phyloP scores from a whole-genome alignment of 805 yeast genomes.

The Cyberlindnera xylosilytica region DNA sequence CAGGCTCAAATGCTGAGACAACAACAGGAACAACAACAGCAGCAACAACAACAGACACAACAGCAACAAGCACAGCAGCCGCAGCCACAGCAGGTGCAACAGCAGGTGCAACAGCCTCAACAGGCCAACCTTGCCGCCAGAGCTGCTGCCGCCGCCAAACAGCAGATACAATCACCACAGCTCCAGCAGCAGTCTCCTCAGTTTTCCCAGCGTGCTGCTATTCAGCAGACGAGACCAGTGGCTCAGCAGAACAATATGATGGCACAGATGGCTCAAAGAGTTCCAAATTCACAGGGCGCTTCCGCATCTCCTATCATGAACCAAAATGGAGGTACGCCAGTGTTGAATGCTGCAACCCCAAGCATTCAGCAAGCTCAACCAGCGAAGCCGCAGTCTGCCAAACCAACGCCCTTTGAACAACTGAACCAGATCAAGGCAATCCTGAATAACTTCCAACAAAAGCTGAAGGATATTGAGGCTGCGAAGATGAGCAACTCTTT shows the following conservation, averaged over 20 bases:
- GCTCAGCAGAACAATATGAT: constrained; percentile 16
- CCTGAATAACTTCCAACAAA: constrained; percentile 47
- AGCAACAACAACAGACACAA: constrained; percentile 15
- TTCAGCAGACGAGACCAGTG: constrained; percentile 27
- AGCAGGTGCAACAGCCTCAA: constrained; percentile 14
- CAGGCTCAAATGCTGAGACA: constrained; percentile 38
- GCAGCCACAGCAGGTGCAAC: constrained; percentile 13
- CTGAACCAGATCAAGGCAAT: constrained; percentile 44
- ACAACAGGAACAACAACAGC: constrained; percentile 17
- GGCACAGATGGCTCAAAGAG: constrained; percentile 8
- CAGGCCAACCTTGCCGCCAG: constrained; percentile 1
- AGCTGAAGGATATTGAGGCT: constrained; percentile 47
- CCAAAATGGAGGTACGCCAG: constrained; percentile 10
- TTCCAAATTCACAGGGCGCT: constrained; percentile 5
- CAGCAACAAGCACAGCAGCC: constrained; percentile 18
- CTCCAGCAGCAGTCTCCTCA: constrained; percentile 13
- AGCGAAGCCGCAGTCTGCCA: background rate
- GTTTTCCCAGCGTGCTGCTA: constrained; percentile 8
- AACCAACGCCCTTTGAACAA: constrained; percentile 29
- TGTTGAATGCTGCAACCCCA: constrained; percentile 5
- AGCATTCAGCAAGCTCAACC: constrained; percentile 9
- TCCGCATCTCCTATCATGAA: constrained; percentile 21
- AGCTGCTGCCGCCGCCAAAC: background rate
- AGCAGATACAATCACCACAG: constrained; percentile 12
- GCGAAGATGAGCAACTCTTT: constrained; percentile 42